A percentile compares a stretch with the other conserved stretches of the same genome.
Conservation (phyloP, 2,329 filamentous ascomycete genomes). For the Aspergillus udagawae region DNA sequence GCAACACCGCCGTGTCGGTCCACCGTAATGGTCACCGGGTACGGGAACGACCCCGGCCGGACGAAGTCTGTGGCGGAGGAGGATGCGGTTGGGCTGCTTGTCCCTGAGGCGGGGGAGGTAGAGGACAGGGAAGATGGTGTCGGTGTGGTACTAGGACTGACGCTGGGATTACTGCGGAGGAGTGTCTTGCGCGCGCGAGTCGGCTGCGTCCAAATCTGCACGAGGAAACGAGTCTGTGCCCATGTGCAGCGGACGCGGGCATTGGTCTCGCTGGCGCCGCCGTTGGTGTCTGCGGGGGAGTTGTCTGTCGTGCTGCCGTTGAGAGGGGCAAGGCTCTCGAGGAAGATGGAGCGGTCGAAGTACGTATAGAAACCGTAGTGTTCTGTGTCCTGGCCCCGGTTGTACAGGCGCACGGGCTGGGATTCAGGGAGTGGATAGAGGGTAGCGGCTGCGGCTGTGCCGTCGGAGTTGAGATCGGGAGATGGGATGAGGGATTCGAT, state of each 20-base stretch:
- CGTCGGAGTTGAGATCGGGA: conserved; percentile 61
- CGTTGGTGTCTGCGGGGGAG: conserved; percentile 45
- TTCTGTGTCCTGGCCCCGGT: conserved; percentile 74
- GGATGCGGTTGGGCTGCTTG: conserved; percentile 1
- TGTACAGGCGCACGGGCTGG: conserved; percentile 81
- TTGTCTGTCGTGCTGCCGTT: conserved; percentile 39
- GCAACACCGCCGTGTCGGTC: conserved; percentile 57
- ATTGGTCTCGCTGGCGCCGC: conserved; percentile 45
- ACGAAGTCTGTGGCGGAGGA: conserved; percentile 45
- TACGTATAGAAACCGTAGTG: conserved; percentile 95
- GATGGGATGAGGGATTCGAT: conserved; percentile 57
- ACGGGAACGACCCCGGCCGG: conserved; percentile 57
- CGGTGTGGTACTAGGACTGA: conserved; percentile 9
- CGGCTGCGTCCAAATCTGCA: conserved; percentile 60
- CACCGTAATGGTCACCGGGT: conserved; percentile 56
- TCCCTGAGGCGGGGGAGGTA: conserved; percentile 10
- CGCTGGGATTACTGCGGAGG: conserved; percentile 10
- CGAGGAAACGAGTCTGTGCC: conserved; percentile 57
- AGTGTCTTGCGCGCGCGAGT: conserved; percentile 27
- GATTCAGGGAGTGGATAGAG: conserved; percentile 64
- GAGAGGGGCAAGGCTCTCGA: conserved; percentile 56
- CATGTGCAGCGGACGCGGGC: conserved; percentile 54
- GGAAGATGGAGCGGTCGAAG: conserved; percentile 81
- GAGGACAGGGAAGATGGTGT: conserved; percentile 13
- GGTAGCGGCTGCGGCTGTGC: conserved; percentile 66